Evolutionary conservation across 768 basidiomycete species (phyloP).

Genomic region (Suillus decipiens): DNA sequence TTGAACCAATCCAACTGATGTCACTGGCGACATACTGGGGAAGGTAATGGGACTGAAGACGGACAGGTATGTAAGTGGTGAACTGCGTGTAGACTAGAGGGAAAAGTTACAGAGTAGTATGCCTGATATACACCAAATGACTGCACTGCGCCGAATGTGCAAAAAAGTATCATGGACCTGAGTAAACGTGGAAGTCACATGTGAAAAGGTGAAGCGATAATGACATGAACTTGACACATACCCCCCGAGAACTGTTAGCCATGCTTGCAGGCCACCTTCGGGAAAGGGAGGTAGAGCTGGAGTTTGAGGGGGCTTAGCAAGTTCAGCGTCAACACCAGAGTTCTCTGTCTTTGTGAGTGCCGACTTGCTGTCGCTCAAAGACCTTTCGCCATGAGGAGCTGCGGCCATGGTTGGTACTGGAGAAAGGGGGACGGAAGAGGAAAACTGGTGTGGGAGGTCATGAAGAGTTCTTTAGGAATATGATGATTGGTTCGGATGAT

Average conservation of each 20-base stretch:
- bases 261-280: constrained; percentile 47
- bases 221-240: constrained; percentile 21
- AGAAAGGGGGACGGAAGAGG: constrained; percentile 7
- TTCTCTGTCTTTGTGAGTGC: constrained; percentile 6
- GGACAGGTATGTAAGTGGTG: background rate
- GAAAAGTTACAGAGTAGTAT: constrained; percentile 43
- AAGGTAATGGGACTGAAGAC: constrained; percentile 37
- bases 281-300: constrained; percentile 32
- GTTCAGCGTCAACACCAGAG: background rate
- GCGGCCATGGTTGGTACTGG: constrained; percentile 11
- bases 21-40: constrained; percentile 42
- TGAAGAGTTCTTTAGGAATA: constrained; percentile 16
- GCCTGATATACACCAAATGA: constrained; percentile 54
- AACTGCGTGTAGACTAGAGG: background rate
- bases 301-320: background rate
- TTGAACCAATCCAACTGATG: constrained; percentile 52
- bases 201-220: background rate
- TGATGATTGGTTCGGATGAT: constrained; percentile 3
- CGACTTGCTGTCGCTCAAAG: constrained; percentile 10
- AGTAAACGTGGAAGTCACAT: background rate
- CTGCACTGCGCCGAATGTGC: constrained; percentile 51
- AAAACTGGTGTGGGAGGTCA: background rate
- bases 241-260: constrained; percentile 51
- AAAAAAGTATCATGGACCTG: constrained; percentile 46
- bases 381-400: constrained; percentile 2